Conservation (phyloP, 805 yeast species). For the Kluyveromyces starmeri region DNA sequence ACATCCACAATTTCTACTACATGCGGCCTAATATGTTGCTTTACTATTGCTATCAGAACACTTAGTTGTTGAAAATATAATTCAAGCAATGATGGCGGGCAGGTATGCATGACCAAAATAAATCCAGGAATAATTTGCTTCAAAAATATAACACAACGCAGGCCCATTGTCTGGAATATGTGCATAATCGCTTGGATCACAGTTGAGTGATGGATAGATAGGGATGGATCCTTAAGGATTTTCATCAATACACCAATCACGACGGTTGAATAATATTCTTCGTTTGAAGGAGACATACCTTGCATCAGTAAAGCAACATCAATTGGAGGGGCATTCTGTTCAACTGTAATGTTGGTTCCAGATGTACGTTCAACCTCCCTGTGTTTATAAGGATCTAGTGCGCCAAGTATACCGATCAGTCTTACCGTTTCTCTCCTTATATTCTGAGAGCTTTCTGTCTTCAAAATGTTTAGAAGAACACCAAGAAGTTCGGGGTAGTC, state of each 20-base stretch:
- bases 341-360: constrained; percentile 40
- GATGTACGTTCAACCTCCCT: constrained; percentile 78
- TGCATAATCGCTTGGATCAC: constrained; percentile 92
- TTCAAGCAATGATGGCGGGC: constrained; percentile 71
- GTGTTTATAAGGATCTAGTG: constrained; percentile 92
- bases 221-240: constrained; percentile 74
- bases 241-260: constrained; percentile 80
- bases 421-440: constrained; percentile 84
- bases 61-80: constrained; percentile 86
- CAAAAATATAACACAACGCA: constrained; percentile 82
- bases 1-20: constrained; percentile 66
- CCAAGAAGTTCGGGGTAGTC: constrained; percentile 88
- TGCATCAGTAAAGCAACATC: constrained; percentile 87
- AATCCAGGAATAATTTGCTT: constrained; percentile 86
- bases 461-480: constrained; percentile 69
- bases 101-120: constrained; percentile 70
- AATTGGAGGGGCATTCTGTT: constrained; percentile 80
- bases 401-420: constrained; percentile 87
- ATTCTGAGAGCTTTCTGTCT: constrained; percentile 65
- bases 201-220: constrained; percentile 78
- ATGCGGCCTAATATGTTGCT: constrained; percentile 82
- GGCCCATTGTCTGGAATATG: constrained; percentile 81
- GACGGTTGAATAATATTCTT: constrained; percentile 92
- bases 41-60: constrained; percentile 69
- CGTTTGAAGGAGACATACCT: constrained; percentile 87